Evolutionary conservation across 352 stramenopile genomes (phyloP).

Genomic region (Globisporangium cylindrosporum): DNA sequence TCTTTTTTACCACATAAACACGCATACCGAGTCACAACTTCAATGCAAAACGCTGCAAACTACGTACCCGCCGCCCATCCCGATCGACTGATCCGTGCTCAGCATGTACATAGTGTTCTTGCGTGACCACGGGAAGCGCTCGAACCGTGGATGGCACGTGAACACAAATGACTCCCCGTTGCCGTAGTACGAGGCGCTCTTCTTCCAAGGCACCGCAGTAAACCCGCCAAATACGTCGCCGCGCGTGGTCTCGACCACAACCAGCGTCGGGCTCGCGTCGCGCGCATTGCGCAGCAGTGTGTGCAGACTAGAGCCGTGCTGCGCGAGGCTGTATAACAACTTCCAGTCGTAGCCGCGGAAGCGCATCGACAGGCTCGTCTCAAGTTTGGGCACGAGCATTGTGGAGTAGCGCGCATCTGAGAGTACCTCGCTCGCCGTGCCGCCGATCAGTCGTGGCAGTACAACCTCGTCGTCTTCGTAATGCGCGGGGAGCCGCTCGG

Average conservation of each 20-base stretch:
- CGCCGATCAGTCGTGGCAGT: constrained; percentile 49
- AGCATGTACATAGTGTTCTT: constrained; percentile 71
- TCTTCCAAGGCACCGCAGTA: constrained; percentile 38
- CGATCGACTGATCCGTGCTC: constrained; percentile 63
- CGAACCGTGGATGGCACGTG: constrained; percentile 52
- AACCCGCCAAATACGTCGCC: constrained; percentile 73
- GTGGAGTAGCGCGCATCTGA: constrained; percentile 31
- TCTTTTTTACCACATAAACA: background rate
- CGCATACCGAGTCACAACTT: background rate
- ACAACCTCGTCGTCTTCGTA: constrained; percentile 35
- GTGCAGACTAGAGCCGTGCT: constrained; percentile 69
- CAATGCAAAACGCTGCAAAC: constrained; percentile 1
- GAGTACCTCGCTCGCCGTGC: constrained; percentile 40
- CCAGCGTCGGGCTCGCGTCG: constrained; percentile 38
- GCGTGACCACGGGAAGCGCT: constrained; percentile 59
- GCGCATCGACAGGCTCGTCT: constrained; percentile 45
- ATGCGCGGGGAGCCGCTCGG: constrained; percentile 24
- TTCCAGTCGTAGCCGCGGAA: constrained; percentile 67
- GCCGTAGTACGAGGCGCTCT: constrained; percentile 62
- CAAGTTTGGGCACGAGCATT: constrained; percentile 58
- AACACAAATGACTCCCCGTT: constrained; percentile 75
- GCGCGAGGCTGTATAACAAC: constrained; percentile 52
- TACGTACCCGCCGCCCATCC: constrained; percentile 69
- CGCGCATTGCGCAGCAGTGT: constrained; percentile 46
- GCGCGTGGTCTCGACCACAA: constrained; percentile 61